Conservation (phyloP, 805 yeast species). For the Lachancea waltii region DNA sequence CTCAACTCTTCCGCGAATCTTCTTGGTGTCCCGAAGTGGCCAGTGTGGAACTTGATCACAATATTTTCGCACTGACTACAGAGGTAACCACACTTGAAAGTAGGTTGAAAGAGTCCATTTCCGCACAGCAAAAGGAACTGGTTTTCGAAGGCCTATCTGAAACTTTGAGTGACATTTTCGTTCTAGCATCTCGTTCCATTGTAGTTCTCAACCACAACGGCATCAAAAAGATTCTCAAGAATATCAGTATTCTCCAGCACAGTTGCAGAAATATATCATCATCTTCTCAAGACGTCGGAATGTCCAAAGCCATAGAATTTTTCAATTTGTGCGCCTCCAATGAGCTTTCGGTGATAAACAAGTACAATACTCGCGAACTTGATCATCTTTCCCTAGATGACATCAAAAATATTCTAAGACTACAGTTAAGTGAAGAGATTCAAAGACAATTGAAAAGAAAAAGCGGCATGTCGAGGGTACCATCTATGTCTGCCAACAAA, state of each 20-base stretch:
- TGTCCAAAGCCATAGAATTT: conserved; percentile 20
- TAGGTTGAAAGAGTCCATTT: conserved; percentile 19
- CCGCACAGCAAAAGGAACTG: conserved; percentile 15
- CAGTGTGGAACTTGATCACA: conserved; percentile 27
- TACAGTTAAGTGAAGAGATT: conserved; percentile 29
- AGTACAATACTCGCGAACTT: conserved; percentile 17
- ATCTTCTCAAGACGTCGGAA: conserved; percentile 19
- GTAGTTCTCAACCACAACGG: conserved; percentile 27
- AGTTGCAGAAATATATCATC: conserved; percentile 21
- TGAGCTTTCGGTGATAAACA: conserved; percentile 19
- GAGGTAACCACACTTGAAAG: conserved; percentile 27
- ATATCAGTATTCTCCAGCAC: conserved; percentile 29
- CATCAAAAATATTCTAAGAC: conserved; percentile 25
- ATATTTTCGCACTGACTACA: conserved; percentile 23
- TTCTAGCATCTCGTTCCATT: conserved; percentile 23
- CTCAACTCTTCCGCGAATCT: conserved; percentile 21
- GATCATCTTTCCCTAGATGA: conserved; percentile 16
- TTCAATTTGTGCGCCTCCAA: conserved; percentile 22
- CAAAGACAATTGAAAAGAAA: conserved; percentile 18
- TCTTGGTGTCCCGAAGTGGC: conserved; percentile 29
- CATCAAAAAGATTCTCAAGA: conserved; percentile 26
- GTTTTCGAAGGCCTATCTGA: conserved; percentile 26
- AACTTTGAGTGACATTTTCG: conserved; percentile 19
- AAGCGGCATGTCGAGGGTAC: conserved; percentile 14
- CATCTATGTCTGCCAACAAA: conserved; percentile 23